phyloP scores from a whole-genome alignment of 495 filamentous ascomycete species.

The Penicillium odoratum region DNA sequence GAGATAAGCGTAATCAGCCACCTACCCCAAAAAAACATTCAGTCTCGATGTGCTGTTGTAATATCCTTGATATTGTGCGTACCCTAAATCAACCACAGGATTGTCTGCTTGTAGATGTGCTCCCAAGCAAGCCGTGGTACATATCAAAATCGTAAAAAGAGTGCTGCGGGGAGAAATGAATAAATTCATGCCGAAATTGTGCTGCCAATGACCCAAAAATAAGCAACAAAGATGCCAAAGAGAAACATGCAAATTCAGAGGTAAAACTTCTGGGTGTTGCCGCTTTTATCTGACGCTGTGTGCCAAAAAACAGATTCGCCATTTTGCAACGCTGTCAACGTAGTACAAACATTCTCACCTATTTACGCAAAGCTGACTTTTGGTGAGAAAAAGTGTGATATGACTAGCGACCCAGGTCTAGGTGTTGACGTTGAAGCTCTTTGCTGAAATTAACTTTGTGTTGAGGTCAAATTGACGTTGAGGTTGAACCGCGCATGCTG shows the following conservation, averaged over 20 bases:
- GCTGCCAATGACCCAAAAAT: background rate
- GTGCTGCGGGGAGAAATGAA: background rate
- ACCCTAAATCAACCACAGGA: slow-evolving; percentile 22
- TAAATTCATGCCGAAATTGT: background rate
- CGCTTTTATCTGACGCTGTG: background rate
- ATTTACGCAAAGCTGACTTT: background rate
- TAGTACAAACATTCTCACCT: background rate
- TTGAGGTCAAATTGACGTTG: background rate
- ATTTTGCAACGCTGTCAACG: background rate
- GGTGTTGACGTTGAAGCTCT: background rate
- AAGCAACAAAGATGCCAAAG: no score
- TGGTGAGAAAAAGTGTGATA: background rate
- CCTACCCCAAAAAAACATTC: slow-evolving; percentile 28
- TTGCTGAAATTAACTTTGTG: no score
- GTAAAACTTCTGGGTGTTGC: background rate
- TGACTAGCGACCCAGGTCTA: background rate
- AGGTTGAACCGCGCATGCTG: background rate
- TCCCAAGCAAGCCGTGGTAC: background rate
- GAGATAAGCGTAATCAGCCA: background rate
- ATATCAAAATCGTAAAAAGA: background rate
- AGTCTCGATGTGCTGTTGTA: slow-evolving; percentile 16
- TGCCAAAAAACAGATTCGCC: background rate
- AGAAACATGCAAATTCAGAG: background rate
- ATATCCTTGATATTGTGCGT: slow-evolving; percentile 23
- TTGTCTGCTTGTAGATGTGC: slow-evolving; percentile 1